Evolutionary conservation across 768 basidiomycete genomes (phyloP).

Genomic region (Rubroboletus pulcherrimus): DNA sequence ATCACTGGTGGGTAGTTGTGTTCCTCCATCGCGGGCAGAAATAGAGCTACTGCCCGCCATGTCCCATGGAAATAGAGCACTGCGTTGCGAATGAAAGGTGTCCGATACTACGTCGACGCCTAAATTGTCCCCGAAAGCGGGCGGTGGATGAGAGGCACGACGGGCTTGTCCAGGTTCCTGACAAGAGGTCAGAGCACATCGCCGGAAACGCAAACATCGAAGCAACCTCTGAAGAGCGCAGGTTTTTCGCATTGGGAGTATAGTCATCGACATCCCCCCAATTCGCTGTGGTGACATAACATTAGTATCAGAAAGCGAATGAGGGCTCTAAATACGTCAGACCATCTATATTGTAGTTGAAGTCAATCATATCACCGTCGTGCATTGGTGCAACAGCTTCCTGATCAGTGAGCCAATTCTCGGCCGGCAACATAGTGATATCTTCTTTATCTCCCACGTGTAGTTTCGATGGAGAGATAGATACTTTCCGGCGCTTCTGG

Average conservation of each 20-base stretch:
- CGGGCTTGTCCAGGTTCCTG: conserved; percentile 88
- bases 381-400: conserved; percentile 3
- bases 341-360: conserved; percentile 26
- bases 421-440: not conserved
- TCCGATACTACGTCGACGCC: conserved; percentile 42
- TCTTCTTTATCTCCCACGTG: not conserved
- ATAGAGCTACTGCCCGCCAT: conserved; percentile 65
- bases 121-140: conserved; percentile 47
- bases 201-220: not conserved
- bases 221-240: conserved; percentile 64
- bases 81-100: conserved; percentile 54
- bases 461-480: not conserved
- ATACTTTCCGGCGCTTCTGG: conserved; percentile 47
- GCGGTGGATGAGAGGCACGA: conserved; percentile 56
- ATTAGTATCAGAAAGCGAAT: conserved; percentile 6
- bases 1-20: conserved; percentile 37
- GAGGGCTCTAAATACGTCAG: conserved; percentile 1
- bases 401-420: conserved; percentile 15
- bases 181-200: conserved; percentile 11
- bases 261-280: conserved; percentile 20
- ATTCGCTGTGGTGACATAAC: conserved; percentile 16
- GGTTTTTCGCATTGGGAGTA: conserved; percentile 17
- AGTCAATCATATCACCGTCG: conserved; percentile 15
- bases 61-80: conserved; percentile 81
- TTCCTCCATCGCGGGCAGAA: conserved; percentile 34